Conservation (phyloP, 139 green algal species). For the Zygnema circumcarinatum region DNA sequence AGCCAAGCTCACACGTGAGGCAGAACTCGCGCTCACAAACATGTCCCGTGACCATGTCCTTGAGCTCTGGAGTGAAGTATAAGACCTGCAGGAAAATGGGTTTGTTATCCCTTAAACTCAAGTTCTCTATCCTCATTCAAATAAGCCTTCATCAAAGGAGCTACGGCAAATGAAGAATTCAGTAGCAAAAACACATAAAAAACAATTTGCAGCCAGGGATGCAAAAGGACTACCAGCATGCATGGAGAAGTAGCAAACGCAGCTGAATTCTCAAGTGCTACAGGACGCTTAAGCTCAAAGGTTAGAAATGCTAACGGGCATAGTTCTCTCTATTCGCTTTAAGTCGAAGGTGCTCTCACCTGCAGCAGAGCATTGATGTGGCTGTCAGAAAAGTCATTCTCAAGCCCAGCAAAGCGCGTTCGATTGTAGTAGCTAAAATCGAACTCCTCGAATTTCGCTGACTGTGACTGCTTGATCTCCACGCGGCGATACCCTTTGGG, state of each 20-base stretch:
- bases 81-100: slow-evolving; percentile 72
- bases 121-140: neutral
- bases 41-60: slow-evolving; percentile 66
- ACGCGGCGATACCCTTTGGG: slow-evolving; percentile 74
- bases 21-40: slow-evolving; percentile 84
- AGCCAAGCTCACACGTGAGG: slow-evolving; percentile 82
- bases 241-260: too few species aligned
- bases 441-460: slow-evolving; percentile 64
- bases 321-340: too few species aligned
- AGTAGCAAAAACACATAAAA: too few species aligned
- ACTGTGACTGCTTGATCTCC: slow-evolving; percentile 69
- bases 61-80: slow-evolving; percentile 83
- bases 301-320: too few species aligned
- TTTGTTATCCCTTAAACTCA: neutral
- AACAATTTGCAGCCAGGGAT: too few species aligned
- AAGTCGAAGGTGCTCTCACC: slow-evolving; percentile 65
- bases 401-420: slow-evolving; percentile 88
- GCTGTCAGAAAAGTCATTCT: slow-evolving; percentile 92
- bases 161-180: neutral
- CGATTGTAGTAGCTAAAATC: slow-evolving; percentile 80
- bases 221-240: too few species aligned
- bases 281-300: too few species aligned
- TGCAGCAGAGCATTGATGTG: slow-evolving; percentile 94
- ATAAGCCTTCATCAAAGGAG: neutral
- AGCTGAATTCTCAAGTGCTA: too few species aligned